phyloP scores from a whole-genome alignment of 177 flowering plant species.

The Tripterygium wilfordii region DNA sequence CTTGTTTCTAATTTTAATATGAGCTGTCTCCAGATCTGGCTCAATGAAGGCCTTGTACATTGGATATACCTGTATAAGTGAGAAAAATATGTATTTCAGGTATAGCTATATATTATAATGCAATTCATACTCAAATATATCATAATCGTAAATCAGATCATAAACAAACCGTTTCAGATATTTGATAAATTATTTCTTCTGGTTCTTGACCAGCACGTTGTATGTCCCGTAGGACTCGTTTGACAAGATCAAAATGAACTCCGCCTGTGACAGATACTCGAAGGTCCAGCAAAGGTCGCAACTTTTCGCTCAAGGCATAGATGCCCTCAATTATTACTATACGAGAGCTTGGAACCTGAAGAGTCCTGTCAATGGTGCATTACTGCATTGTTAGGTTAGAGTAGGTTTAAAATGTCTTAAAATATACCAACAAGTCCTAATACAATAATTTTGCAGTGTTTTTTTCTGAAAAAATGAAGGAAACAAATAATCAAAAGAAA shows the following conservation, averaged over 20 bases:
- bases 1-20: slow-evolving; percentile 84
- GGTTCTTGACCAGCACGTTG: slow-evolving; percentile 98
- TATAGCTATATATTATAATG: not conserved
- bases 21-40: slow-evolving; percentile 95
- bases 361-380: slow-evolving; percentile 42
- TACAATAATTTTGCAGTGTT: too few relatives aligned
- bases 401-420: too few relatives aligned
- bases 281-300: slow-evolving; percentile 79
- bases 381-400: too few relatives aligned
- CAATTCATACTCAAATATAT: not conserved
- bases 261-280: slow-evolving; percentile 94
- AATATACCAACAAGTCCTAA: too few relatives aligned
- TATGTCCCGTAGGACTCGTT: slow-evolving; percentile 88
- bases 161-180: slow-evolving; percentile 88
- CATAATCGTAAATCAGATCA: slow-evolving; percentile 16
- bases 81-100: slow-evolving; percentile 8
- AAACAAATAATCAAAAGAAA: not conserved
- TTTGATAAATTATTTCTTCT: slow-evolving; percentile 94
- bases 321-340: slow-evolving; percentile 94
- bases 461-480: too few relatives aligned
- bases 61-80: slow-evolving; percentile 79
- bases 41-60: slow-evolving; percentile 99
- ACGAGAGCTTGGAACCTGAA: slow-evolving; percentile 83
- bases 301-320: slow-evolving; percentile 86
- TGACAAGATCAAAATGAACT: slow-evolving; percentile 98